A percentile compares a stretch with the other conserved stretches of the same genome.
Conservation (phyloP, 805 yeast genomes). For the Myxozyma geophila region DNA sequence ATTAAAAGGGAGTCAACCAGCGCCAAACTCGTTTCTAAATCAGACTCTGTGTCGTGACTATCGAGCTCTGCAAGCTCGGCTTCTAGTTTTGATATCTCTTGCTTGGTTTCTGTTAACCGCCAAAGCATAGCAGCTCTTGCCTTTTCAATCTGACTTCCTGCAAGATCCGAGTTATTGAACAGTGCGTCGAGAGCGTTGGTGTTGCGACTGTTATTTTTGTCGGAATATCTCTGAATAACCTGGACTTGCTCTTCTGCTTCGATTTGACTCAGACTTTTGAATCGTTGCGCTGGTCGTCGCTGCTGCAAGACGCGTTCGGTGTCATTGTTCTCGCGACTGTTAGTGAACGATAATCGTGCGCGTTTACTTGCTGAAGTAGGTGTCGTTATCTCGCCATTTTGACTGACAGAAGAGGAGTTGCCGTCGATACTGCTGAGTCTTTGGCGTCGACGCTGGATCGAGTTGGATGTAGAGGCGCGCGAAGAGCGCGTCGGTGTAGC, state of each 20-base stretch:
- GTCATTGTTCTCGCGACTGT: background rate
- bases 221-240: background rate
- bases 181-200: conserved; percentile 2
- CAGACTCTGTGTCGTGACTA: background rate
- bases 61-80: background rate
- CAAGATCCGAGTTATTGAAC: background rate
- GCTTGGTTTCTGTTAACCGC: conserved; percentile 1
- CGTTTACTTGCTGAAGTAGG: conserved; percentile 1
- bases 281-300: conserved; percentile 14
- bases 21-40: background rate
- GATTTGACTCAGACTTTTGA: conserved; percentile 18
- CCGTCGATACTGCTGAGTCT: background rate
- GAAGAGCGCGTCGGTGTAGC: conserved; percentile 1
- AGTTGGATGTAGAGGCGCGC: background rate
- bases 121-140: conserved; percentile 9
- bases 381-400: background rate
- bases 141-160: background rate
- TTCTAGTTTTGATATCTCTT: conserved; percentile 2
- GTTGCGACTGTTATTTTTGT: no score
- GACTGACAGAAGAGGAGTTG: background rate
- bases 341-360: background rate
- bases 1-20: background rate
- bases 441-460: background rate
- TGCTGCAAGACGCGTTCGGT: background rate
- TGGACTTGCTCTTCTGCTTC: conserved; percentile 9